A percentile compares a stretch with the other conserved stretches of the same genome.
phyloP scores from a whole-genome alignment of 768 basidiomycete species.

The Podaxis sp. region DNA sequence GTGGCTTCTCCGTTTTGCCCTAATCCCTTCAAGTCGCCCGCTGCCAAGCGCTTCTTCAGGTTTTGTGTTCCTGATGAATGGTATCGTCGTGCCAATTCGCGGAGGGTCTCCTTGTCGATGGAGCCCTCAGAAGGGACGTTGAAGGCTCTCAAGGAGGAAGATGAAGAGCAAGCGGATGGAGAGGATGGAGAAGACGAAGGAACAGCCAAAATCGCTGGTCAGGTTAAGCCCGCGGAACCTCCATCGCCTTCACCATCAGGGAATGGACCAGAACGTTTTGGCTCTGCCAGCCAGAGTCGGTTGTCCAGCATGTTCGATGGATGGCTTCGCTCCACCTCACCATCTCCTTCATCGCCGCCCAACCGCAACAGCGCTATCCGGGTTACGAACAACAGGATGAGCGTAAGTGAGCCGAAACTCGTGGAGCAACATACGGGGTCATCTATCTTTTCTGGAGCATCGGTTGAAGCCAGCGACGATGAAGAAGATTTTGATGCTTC shows the following conservation, averaged over 20 bases:
- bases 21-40: slow-evolving; percentile 40
- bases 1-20: slow-evolving; percentile 37
- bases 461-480: slow-evolving; percentile 32
- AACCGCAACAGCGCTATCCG: slow-evolving; percentile 32
- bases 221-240: slow-evolving; percentile 16
- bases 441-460: slow-evolving; percentile 19
- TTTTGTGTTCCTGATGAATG: slow-evolving; percentile 79
- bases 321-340: slow-evolving; percentile 53
- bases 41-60: slow-evolving; percentile 47
- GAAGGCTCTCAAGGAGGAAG: slow-evolving; percentile 47
- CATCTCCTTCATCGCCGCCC: slow-evolving; percentile 33
- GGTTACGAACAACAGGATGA: slow-evolving; percentile 47
- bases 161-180: slow-evolving; percentile 37
- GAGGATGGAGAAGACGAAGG: slow-evolving; percentile 48
- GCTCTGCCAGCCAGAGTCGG: slow-evolving; percentile 56
- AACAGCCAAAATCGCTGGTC: slow-evolving; percentile 53
- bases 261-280: slow-evolving; percentile 48
- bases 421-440: slow-evolving; percentile 39
- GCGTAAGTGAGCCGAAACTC: slow-evolving; percentile 71
- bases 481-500: slow-evolving; percentile 39
- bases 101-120: slow-evolving; percentile 44
- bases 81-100: slow-evolving; percentile 71
- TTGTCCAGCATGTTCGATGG: slow-evolving; percentile 67
- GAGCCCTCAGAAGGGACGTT: slow-evolving; percentile 55
- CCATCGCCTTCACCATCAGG: slow-evolving; percentile 16